phyloP scores from a whole-genome alignment of 306 rosid species.

The Sphenostylis stenocarpa region DNA sequence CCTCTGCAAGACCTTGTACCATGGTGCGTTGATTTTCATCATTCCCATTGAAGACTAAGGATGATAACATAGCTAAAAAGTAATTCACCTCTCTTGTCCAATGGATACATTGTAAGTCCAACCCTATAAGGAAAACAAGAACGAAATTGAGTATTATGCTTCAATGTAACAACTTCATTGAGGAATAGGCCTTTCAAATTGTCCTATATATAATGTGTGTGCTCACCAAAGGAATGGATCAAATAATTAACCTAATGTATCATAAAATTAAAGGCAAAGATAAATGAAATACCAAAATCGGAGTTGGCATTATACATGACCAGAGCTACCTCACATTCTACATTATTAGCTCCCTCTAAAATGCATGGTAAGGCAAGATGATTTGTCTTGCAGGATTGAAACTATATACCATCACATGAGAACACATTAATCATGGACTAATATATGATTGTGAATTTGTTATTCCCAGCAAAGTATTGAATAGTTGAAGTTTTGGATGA shows the following conservation, averaged over 20 bases:
- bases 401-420: background rate
- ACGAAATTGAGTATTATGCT: background rate
- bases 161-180: background rate
- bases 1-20: conserved; percentile 24
- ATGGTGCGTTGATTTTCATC: background rate
- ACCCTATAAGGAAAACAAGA: background rate
- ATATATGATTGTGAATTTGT: background rate
- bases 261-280: background rate
- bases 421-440: background rate
- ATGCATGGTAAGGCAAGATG: background rate
- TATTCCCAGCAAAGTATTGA: background rate
- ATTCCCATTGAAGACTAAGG: conserved; percentile 22
- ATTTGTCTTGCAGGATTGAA: background rate
- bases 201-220: background rate
- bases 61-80: background rate
- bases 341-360: background rate
- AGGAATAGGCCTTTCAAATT: background rate
- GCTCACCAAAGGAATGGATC: background rate
- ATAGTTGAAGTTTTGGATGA: background rate
- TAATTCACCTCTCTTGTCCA: background rate
- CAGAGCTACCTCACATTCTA: background rate
- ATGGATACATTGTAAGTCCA: background rate
- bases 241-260: background rate
- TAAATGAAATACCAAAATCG: background rate
- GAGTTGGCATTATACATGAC: conserved; percentile 5